These are phyloP conservation scores for Dichotomocladium elegans DNA, from an alignment of 371 early-diverging fungal species.

Conservation along the genomic window DNA sequence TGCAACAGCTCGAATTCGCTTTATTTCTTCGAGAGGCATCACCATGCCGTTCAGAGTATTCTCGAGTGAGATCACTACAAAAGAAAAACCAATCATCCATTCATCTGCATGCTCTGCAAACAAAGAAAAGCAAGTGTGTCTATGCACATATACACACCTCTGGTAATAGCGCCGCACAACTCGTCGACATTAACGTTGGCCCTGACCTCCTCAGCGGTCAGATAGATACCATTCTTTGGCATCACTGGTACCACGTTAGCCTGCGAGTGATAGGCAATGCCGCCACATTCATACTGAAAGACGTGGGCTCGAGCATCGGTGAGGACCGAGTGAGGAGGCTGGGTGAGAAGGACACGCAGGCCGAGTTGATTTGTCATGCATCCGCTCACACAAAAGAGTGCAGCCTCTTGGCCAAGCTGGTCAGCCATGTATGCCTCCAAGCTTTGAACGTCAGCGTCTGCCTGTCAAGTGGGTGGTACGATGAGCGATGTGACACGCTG, in stretches of 20 bases:
- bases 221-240: slow-evolving; percentile 53
- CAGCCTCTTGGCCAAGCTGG: slow-evolving; percentile 75
- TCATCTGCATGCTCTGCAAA: no score
- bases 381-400: slow-evolving; percentile 71
- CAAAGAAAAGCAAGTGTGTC: no score
- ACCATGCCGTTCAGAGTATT: slow-evolving; percentile 85
- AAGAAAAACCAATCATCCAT: not conserved
- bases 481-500: not conserved
- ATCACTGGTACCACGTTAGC: slow-evolving; percentile 71
- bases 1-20: slow-evolving; percentile 58
- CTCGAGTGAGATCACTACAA: slow-evolving; percentile 70
- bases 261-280: slow-evolving; percentile 69
- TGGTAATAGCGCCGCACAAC: slow-evolving; percentile 65
- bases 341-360: slow-evolving; percentile 30
- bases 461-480: not conserved
- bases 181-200: slow-evolving; percentile 22
- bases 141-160: slow-evolving; percentile 23
- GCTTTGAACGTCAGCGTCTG: slow-evolving; percentile 31
- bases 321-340: slow-evolving; percentile 79
- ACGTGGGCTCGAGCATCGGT: slow-evolving; percentile 81
- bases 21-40: slow-evolving; percentile 74
- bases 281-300: slow-evolving; percentile 77
- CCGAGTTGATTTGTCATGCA: slow-evolving; percentile 21
- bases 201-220: slow-evolving; percentile 70
- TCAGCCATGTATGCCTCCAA: slow-evolving; percentile 69